Base-by-base conservation (phyloP, 768 basidiomycete genomes). In the Calocybe cyanea region DNA sequence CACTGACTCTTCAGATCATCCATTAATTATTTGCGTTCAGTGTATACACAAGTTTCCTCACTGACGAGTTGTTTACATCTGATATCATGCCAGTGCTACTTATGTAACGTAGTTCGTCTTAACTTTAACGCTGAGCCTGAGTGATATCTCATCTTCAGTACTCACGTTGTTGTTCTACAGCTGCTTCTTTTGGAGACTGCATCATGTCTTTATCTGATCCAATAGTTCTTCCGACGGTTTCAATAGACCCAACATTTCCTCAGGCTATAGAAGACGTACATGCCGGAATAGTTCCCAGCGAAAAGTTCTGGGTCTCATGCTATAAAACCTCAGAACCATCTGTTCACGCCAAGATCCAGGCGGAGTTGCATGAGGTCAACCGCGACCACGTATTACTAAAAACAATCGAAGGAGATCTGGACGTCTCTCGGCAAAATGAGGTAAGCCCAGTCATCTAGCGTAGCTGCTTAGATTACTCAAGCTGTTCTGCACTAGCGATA, bases 271-370 rank as follows among this genome's bases (percentile, higher is more conserved):
- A 76, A 23, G 87, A 92, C 54, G 79, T 89, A 2, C 64, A 70
- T 14, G 72, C 78, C 30, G 83, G 79, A 0, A 48, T 77, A 2
- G 65, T 85, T 0, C 70, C 76, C 0, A 62, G 58, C 3, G 87
- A 90, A 48, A 73, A 73, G 46, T 77, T 85, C 58, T 91, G 86
- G 86, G 62, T 89, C 2, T 89, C 87, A 2, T 83, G 81, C 58
- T 90, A 90, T 66, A 71, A 75, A 46, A 36, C 61, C 0, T 70
- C 69, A 3, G 66, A 72, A 46, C 62, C 69, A 15, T 80, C 80
- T 7, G 74, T 85, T 0, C 87, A 91, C 56, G 79, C 81, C 0
- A 84, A 81, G 63, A 70, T 85, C 18, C 62, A 65, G 19, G 75
- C 78, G 3, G 60, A 68, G 34, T 65, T 82, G 21, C 76, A 81